Evolutionary conservation across 1,139 yeast species (phyloP), one percentile per base, ranked within the genome.

Genomic region (Arxiozyma telluris): DNA sequence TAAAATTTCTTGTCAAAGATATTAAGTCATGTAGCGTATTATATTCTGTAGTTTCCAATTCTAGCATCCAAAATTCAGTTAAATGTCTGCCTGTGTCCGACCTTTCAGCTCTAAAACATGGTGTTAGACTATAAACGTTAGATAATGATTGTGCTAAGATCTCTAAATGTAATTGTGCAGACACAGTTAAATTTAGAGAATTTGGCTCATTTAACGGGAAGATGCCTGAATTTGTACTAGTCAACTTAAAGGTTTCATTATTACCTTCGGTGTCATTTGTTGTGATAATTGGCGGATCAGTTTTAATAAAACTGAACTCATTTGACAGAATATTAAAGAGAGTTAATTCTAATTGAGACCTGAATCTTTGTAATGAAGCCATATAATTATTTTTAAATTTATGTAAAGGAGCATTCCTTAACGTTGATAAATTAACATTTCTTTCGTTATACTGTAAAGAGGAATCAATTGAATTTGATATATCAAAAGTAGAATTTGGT

Each of bases 261-360:
- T 96, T 98, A 20, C 98, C 98, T 73, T 94, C 99, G 67, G 98
- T 93, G 66, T 94, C 98, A 1, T 96, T 83, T 11, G 89, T 76
- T 0, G 98, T 93, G 27, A 91, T 72, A 21, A 91, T 64, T 3
- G 99, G 98, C 1, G 98, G 95, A 25, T 82, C 75, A 0, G 88
- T 91, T 70, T 89, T 93, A 17, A 76, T 72, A 61, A 87, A 89
- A 21, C 77, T 78, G n/a, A 43, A 41, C 22, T 51, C 41, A 15
- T 49, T 20, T 4, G 48, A 46, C 21, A 53, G 25, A 9, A 43
- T 42, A 17, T 47, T 45, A 21, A 47, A 44, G 7, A 54, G 25
- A 18, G 39, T 7, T 1, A 44, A 20, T 30, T 54, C 47, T 20
- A 56, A n/a, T 4, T 73, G 73, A 0, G 96, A 87, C 58, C 98